Conservation (phyloP, 2,329 filamentous ascomycete species). For the Trichoderma oligosporum region DNA sequence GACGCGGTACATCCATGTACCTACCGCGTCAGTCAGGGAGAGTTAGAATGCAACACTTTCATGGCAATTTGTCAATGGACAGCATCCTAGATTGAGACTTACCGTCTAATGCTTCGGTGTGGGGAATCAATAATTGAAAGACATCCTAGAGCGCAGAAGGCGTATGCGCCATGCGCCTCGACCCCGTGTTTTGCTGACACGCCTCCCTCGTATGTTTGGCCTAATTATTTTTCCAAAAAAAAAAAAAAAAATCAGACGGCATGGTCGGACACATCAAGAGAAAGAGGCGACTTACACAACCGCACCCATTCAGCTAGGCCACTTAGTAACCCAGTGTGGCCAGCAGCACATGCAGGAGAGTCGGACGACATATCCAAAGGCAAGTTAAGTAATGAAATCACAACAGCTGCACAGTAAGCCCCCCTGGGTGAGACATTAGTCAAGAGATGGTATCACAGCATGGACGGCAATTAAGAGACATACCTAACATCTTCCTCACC, state of each 20-base stretch:
- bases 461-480: conserved; percentile 29
- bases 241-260: conserved; percentile 11
- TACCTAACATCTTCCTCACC: conserved; percentile 92
- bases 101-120: conserved; percentile 68
- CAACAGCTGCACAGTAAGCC: conserved; percentile 84
- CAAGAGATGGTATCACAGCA: conserved; percentile 22
- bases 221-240: conserved; percentile 39
- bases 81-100: conserved; percentile 35
- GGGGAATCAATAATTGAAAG: conserved; percentile 82
- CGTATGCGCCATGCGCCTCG: conserved; percentile 95
- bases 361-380: conserved; percentile 74
- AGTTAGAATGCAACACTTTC: conserved; percentile 32
- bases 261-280: conserved; percentile 24
- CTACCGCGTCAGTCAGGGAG: conserved; percentile 41
- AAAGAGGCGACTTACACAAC: conserved; percentile 58
- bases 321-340: conserved; percentile 62
- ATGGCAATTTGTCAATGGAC: conserved; percentile 34
- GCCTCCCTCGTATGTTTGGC: conserved; percentile 92
- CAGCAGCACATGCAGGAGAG: conserved; percentile 62
- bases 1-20: conserved; percentile 69
- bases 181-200: conserved; percentile 80
- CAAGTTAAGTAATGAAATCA: conserved; percentile 78
- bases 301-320: conserved; percentile 76
- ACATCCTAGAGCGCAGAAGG: conserved; percentile 88
- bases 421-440: conserved; percentile 52